Conservation (phyloP, 148 eudicot species). For the Vaccinium myrtillus region DNA sequence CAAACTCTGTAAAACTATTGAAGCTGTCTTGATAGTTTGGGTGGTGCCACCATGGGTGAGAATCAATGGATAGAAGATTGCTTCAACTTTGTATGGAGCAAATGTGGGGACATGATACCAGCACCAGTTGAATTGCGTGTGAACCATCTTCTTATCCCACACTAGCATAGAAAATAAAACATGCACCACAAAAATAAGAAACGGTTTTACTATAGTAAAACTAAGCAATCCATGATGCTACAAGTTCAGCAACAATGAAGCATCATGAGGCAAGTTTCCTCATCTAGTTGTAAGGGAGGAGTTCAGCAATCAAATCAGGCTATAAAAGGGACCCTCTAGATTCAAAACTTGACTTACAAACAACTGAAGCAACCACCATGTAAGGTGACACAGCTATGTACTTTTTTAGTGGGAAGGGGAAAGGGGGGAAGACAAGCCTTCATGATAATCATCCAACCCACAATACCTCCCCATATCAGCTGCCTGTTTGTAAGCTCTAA, state of each 20-base stretch:
- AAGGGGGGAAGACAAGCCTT: neutral
- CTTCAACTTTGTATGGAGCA: constrained; percentile 83
- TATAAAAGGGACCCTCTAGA: no score
- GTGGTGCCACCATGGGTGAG: constrained; percentile 70
- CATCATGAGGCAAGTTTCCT: neutral
- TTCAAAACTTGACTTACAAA: no score
- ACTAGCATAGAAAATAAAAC: constrained; percentile 36
- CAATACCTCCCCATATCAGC: neutral
- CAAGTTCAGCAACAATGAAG: neutral
- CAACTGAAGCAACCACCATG: neutral
- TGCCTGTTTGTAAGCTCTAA: neutral
- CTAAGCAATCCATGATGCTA: neutral
- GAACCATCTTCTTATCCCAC: constrained; percentile 99
- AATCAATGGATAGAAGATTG: constrained; percentile 65
- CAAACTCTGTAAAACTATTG: constrained; percentile 89
- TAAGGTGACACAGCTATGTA: no score
- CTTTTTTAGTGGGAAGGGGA: neutral
- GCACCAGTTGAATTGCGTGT: constrained; percentile 88
- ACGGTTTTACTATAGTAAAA: neutral
- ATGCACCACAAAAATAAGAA: neutral
- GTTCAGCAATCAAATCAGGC: neutral
- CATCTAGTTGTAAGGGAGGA: neutral
- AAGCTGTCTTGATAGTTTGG: constrained; percentile 84
- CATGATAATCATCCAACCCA: no score
- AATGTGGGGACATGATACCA: constrained; percentile 93